Evolutionary conservation across 202 grass and related monocot genomes (phyloP).

Genomic region (Dendrocalamus latiflorus): DNA sequence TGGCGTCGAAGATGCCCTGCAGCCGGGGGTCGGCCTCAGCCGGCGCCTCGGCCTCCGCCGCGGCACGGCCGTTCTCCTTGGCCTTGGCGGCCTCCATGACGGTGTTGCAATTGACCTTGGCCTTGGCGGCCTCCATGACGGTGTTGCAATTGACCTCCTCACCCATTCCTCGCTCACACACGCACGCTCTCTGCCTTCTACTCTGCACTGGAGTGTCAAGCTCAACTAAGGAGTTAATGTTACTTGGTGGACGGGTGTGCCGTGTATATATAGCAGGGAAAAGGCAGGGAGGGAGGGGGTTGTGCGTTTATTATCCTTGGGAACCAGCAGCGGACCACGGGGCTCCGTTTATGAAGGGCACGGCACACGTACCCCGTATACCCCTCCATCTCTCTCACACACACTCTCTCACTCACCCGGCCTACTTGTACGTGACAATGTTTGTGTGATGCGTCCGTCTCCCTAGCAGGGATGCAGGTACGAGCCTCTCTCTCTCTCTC

Average conservation of each 20-base stretch:
- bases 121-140: slow-evolving; percentile 27
- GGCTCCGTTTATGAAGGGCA: neutral
- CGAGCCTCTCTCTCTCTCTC: neutral
- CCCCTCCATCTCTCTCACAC: neutral
- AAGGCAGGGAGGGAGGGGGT: neutral
- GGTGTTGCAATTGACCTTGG: slow-evolving; percentile 30
- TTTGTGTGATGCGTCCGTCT: neutral
- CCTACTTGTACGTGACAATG: neutral
- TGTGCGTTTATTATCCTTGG: slow-evolving; percentile 28
- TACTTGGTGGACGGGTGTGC: slow-evolving; percentile 11
- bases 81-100: slow-evolving; percentile 29
- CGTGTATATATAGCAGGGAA: slow-evolving; percentile 36
- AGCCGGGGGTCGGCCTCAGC: slow-evolving; percentile 44
- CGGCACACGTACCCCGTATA: neutral
- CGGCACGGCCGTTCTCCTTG: slow-evolving; percentile 45
- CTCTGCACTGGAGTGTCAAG: neutral
- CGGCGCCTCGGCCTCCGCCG: slow-evolving; percentile 2
- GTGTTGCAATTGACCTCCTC: slow-evolving; percentile 41
- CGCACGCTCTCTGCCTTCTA: neutral
- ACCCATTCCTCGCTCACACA: slow-evolving; percentile 7
- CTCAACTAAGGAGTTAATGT: slow-evolving; percentile 27
- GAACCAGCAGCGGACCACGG: neutral
- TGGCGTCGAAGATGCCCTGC: slow-evolving; percentile 56
- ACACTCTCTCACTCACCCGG: neutral
- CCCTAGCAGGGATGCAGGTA: neutral